phyloP scores from a whole-genome alignment of 176 grass and related monocot species.

The Cenchrus americanus region DNA sequence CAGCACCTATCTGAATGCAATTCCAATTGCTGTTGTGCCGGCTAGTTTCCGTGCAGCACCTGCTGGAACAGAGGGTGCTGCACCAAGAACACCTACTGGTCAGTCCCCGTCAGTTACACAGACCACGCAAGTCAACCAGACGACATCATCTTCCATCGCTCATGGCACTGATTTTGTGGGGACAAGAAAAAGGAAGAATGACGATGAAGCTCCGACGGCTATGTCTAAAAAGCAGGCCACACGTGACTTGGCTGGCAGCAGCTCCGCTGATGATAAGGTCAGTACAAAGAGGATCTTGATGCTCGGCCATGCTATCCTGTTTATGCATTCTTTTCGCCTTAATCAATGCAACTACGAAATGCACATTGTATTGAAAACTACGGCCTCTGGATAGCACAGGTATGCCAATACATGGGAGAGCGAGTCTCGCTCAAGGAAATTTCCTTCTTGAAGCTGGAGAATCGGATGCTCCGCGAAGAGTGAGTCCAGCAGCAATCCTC shows the following conservation, averaged over 20 bases:
- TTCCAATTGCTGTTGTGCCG: constrained; percentile 12
- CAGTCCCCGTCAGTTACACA: neutral
- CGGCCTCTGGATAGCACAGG: constrained; percentile 26
- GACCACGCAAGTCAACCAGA: neutral
- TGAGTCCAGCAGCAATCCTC: constrained; percentile 6
- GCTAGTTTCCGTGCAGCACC: neutral
- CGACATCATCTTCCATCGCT: neutral
- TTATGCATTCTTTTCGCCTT: neutral
- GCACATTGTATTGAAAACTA: neutral
- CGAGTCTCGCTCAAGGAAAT: constrained; percentile 8
- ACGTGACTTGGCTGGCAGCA: neutral
- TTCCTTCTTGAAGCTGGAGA: constrained; percentile 43
- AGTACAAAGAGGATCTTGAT: neutral
- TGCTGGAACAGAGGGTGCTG: neutral
- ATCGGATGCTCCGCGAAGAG: constrained; percentile 44
- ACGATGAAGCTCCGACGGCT: neutral
- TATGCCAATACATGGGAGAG: constrained; percentile 24
- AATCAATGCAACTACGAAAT: neutral
- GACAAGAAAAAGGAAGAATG: constrained; percentile 37
- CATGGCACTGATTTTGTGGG: neutral
- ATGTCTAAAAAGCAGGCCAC: constrained; percentile 1
- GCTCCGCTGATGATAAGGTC: constrained; percentile 21
- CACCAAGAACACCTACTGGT: neutral
- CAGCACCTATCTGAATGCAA: neutral
- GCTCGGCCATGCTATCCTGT: neutral